Conservation (phyloP, 2,329 filamentous ascomycete genomes). For the Chalara sp. region DNA sequence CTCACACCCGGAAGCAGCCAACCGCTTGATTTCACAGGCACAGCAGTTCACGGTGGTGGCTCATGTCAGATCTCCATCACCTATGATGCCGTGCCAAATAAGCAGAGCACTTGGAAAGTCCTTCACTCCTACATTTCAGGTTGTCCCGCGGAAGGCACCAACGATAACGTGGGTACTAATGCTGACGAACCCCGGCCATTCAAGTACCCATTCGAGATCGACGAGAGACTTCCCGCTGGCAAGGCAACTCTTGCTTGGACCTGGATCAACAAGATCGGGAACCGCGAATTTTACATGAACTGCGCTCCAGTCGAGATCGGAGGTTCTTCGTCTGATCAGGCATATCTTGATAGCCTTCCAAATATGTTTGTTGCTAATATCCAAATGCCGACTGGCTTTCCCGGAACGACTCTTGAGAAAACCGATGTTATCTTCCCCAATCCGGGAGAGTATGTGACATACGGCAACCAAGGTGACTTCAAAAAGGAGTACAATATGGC, state of each 20-base stretch:
- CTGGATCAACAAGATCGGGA: slow-evolving; percentile 90
- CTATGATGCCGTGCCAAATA: slow-evolving; percentile 63
- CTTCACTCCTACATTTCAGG: slow-evolving; percentile 84
- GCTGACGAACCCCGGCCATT: slow-evolving; percentile 39
- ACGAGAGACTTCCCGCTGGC: slow-evolving; percentile 63
- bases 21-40: slow-evolving; percentile 59
- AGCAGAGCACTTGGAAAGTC: slow-evolving; percentile 71
- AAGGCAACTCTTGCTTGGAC: slow-evolving; percentile 83
- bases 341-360: slow-evolving; percentile 57
- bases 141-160: slow-evolving; percentile 58
- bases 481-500: not conserved
- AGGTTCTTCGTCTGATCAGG: slow-evolving; percentile 35
- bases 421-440: slow-evolving; percentile 61
- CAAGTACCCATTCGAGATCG: slow-evolving; percentile 65
- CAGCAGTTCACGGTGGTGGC: slow-evolving; percentile 80
- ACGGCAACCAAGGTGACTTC: slow-evolving; percentile 25
- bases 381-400: slow-evolving; percentile 28
- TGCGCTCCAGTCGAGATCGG: slow-evolving; percentile 71
- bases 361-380: slow-evolving; percentile 73
- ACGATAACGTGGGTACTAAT: slow-evolving; percentile 50
- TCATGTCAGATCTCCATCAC: slow-evolving; percentile 88
- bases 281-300: slow-evolving; percentile 98
- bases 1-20: slow-evolving; percentile 59
- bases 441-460: slow-evolving; percentile 49
- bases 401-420: slow-evolving; percentile 47